These are phyloP conservation scores for Fusarium brachygibbosum DNA, from an alignment of 2,329 filamentous ascomycete species.

Conservation along the genomic window DNA sequence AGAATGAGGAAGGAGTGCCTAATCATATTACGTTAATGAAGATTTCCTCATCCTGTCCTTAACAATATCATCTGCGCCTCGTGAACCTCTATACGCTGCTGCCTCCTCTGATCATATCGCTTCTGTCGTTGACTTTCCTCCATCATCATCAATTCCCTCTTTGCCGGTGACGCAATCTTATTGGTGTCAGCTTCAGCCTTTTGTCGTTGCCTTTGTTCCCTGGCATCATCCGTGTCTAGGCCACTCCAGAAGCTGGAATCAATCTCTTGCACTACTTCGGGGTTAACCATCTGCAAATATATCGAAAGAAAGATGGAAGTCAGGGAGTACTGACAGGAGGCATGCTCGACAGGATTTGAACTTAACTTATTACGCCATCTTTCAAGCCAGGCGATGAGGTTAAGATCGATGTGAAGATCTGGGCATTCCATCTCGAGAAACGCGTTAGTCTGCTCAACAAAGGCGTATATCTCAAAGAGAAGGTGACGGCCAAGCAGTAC, in stretches of 20 bases:
- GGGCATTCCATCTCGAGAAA: neutral
- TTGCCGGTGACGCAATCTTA: too few species aligned
- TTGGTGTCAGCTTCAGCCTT: too few species aligned
- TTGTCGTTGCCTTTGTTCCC: too few species aligned
- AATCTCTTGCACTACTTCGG: fast-evolving
- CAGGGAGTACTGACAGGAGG: neutral
- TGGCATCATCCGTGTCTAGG: too few species aligned
- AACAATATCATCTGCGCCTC: too few species aligned
- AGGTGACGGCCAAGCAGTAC: neutral
- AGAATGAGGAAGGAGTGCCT: too few species aligned
- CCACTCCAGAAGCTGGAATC: neutral
- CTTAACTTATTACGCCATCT: neutral
- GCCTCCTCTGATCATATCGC: too few species aligned
- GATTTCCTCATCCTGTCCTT: too few species aligned
- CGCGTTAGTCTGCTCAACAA: neutral
- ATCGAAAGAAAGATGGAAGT: neutral
- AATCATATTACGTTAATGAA: too few species aligned
- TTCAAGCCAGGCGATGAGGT: neutral
- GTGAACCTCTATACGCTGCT: too few species aligned
- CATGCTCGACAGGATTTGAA: neutral
- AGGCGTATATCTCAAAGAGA: neutral
- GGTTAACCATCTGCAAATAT: fast-evolving
- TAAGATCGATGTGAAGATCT: neutral
- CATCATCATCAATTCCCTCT: fast-evolving
- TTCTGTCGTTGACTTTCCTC: too few species aligned